These are phyloP conservation scores for Ulota crispa DNA, from an alignment of 225 moss, liverwort and hornwort species.

Conservation along the genomic window DNA sequence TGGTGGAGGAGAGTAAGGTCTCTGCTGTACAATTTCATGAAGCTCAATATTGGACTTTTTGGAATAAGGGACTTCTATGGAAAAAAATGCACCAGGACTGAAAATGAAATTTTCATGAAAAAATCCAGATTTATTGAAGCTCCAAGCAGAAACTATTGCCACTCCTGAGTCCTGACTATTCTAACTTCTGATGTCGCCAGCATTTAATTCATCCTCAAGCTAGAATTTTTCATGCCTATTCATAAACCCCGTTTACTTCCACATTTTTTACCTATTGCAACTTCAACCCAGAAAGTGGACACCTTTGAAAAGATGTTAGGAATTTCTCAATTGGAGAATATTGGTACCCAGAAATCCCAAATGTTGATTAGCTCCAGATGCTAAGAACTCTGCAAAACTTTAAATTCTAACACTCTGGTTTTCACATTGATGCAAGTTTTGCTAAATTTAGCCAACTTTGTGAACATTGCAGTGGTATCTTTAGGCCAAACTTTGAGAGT, in stretches of 20 bases:
- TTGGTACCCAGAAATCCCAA: neutral
- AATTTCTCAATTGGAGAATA: neutral
- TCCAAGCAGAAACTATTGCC: neutral
- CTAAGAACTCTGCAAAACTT: too few species aligned
- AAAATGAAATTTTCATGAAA: rapidly evolving
- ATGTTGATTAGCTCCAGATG: too few species aligned
- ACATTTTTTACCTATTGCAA: too few species aligned
- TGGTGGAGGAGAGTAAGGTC: rapidly evolving
- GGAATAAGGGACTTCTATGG: neutral
- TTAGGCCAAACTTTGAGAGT: too few species aligned
- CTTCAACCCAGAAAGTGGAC: neutral
- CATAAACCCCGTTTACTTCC: neutral
- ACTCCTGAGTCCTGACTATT: neutral
- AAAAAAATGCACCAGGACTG: neutral
- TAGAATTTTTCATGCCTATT: too few species aligned
- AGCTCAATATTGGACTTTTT: neutral
- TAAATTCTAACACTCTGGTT: too few species aligned
- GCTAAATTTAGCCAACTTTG: too few species aligned
- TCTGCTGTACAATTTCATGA: rapidly evolving
- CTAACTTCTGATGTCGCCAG: neutral
- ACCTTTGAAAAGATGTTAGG: neutral
- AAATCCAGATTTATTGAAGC: neutral
- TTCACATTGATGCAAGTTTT: too few species aligned
- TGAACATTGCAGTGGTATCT: too few species aligned
- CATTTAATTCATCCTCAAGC: neutral